Percentiles rank a stretch among this genome's conserved stretches.
phyloP scores from a whole-genome alignment of 2,329 filamentous ascomycete genomes.

The Fusarium sp. region DNA sequence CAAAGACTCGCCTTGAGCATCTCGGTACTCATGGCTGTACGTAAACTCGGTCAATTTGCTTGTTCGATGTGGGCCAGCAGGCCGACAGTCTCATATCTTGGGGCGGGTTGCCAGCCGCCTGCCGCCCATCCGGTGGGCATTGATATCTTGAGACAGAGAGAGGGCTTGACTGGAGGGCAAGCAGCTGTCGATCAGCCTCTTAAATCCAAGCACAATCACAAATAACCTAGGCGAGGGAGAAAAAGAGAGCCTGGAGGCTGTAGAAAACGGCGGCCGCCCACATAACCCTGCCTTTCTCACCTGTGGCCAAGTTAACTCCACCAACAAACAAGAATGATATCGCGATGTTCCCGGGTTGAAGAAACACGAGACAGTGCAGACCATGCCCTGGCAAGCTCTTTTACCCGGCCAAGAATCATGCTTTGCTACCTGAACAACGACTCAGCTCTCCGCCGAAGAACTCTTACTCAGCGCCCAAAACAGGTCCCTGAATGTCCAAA shows the following conservation, averaged over 20 bases:
- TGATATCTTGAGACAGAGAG: background rate
- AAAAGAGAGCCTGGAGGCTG: background rate
- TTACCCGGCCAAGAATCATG: background rate
- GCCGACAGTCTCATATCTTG: constrained; percentile 16
- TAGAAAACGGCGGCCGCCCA: background rate
- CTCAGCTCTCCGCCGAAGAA: background rate
- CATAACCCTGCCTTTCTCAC: background rate
- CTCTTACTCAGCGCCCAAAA: background rate
- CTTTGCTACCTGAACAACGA: background rate
- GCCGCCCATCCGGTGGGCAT: background rate
- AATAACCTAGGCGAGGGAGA: background rate
- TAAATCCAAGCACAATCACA: background rate
- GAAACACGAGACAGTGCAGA: background rate
- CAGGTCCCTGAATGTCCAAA: background rate
- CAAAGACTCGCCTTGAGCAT: background rate
- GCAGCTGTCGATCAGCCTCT: background rate
- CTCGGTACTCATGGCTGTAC: constrained; percentile 11
- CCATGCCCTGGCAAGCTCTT: background rate
- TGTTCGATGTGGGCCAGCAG: background rate
- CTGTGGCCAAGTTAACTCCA: constrained; percentile 12
- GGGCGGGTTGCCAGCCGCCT: background rate
- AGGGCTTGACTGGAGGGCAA: background rate
- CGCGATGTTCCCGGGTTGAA: background rate
- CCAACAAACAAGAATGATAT: constrained; percentile 9
- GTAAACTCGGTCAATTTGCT: constrained; percentile 18